Base-by-base conservation (phyloP, 139 green algal species). In the Pseudopediastrum boryanum region DNA sequence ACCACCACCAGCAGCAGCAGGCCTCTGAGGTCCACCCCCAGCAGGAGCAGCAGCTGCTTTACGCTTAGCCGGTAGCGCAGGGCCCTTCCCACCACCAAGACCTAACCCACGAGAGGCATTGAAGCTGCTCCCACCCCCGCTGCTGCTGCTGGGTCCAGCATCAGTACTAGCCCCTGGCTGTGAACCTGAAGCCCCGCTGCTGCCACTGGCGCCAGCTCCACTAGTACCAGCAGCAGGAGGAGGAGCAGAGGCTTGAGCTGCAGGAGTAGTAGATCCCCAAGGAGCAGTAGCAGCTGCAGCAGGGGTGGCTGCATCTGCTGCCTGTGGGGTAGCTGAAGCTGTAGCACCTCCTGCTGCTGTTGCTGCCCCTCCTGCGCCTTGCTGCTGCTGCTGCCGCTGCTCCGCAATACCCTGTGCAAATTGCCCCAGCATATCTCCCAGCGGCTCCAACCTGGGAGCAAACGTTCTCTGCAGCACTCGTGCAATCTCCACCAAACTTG, bases 51-150 rank as follows among this genome's bases (percentile, higher is more conserved):
- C 59, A 39, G 71, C 39, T 21, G 79, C 83, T 61, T 89, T 89
- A 64, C 75, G 75, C 77, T 89, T 89, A 6, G 79, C 50, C 35
- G 71, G 48, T 25, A 84, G 44, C 4, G 71, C 9, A 36, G 71
- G 75, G 69, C 16, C 27, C 48, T 72, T 73, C 29, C 78, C 71
- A 31, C 25, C 52, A 21, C 75, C 64, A 25, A 83, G 33, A 43
- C 80, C 84, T n/a, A 86, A 50, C 16, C 76, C 83, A 4, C 71
- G 51, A 21, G 63, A 64, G 39, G 42, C 29, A n/a, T 35, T 42
- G 48, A 38, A 9, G 9, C 56, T 42, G 50, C 31, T 10, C 48
- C 7, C 2, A 19, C 48, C 41, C 8, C 56, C 25, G 54, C 67
- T 73, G 68, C 67, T 78, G 72, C 39, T 43, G 67, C 65, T 43